Conservation (phyloP, 208 protist species). For the Spongospora subterranea region DNA sequence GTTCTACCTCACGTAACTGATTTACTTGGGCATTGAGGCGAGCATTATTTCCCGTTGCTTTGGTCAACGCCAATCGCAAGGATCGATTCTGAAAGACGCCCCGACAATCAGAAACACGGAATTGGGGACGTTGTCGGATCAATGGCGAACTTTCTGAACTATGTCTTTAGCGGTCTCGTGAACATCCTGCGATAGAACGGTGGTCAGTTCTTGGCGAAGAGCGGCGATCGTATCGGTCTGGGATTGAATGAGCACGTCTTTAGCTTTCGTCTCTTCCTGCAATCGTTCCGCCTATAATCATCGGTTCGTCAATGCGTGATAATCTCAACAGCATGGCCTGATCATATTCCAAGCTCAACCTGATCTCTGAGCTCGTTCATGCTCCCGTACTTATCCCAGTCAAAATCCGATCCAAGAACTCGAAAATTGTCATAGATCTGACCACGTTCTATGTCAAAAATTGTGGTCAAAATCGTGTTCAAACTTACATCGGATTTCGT, state of each 20-base stretch:
- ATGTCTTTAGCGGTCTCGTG: not conserved
- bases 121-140: not conserved
- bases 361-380: slow-evolving; percentile 6
- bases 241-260: not conserved
- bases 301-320: not conserved
- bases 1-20: slow-evolving; percentile 24
- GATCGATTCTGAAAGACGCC: not conserved
- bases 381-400: slow-evolving; percentile 39
- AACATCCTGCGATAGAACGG: not conserved
- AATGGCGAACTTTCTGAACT: not conserved
- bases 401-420: not conserved
- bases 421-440: not conserved
- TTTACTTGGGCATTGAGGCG: slow-evolving; percentile 7
- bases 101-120: not conserved
- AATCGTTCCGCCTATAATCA: slow-evolving; percentile 17
- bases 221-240: not conserved
- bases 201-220: not conserved
- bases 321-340: not conserved
- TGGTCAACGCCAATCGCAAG: not conserved
- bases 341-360: not conserved
- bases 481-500: too few relatives aligned
- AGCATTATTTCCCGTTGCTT: not conserved
- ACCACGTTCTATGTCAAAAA: too few relatives aligned
- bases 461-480: too few relatives aligned
- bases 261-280: not conserved